Evolutionary conservation across 345 rosid species (phyloP), one percentile per base, ranked within the genome.

Genomic region (Fremontodendron californicum): DNA sequence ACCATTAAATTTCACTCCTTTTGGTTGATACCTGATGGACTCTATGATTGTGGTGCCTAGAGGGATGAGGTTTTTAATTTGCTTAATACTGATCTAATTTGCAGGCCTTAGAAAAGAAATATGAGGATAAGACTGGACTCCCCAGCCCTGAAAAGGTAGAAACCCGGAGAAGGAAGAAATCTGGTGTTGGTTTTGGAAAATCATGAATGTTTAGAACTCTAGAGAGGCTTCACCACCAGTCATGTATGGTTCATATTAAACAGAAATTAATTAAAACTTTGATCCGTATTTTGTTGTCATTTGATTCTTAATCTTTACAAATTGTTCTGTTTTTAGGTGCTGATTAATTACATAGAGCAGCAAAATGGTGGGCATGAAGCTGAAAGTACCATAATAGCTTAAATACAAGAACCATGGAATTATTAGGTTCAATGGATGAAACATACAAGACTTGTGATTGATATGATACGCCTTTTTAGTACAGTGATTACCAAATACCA

Each of bases 161-260:
- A 78, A 80, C 86, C 73, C 88, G 80, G 31, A 82, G 85, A 79
- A 77, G 77, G 70, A 87, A 61, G 83, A 88, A 88, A 86, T 90
- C 81, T 76, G 90, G 90, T 72, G 89, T 81, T 74, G 99, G 99
- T 80, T 95, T 95, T 90, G 97, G 99, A 64, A 93, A 87, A 79
- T 83, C 87, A 69, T 85, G 84, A 87, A 73, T 71, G 37, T 75
- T n/a, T n/a, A n/a, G n/a, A n/a, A n/a, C n/a, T n/a, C n/a, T n/a
- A n/a, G n/a, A n/a, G n/a, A n/a, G n/a, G 71, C 84, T 81, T 45
- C 29, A n/a, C n/a, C 29, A 65, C 37, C 81, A 85, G 2, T 81
- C 80, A 18, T 58, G 23, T 58, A n/a, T 60, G 77, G 64, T 73
- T 39, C 52, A 52, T 19, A 23, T 57, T 12, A 23, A 73, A 57